Evolutionary conservation across 805 yeast species (phyloP).

Genomic region (Cyberlindnera suaveolens): DNA sequence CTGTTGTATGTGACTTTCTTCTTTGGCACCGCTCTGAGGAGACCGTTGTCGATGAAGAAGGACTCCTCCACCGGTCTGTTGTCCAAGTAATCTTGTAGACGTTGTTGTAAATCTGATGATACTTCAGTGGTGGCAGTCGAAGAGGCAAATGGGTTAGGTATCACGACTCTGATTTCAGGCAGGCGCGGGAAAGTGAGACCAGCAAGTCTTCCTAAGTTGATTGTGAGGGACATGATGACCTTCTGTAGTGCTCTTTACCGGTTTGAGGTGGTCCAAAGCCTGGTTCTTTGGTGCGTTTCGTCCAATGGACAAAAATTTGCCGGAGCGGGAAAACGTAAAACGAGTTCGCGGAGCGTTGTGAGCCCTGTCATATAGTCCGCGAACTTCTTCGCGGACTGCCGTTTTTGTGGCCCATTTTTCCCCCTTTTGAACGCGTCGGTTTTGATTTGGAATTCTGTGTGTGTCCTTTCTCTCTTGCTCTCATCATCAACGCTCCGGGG

Average conservation of each 20-base stretch:
- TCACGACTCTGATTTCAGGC: conserved; percentile 20
- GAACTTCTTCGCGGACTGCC: too few relatives aligned
- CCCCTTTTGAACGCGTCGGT: conserved; percentile 9
- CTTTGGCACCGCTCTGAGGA: conserved; percentile 86
- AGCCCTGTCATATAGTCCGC: too few relatives aligned
- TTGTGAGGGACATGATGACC: conserved; percentile 15
- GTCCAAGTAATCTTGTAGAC: conserved; percentile 26
- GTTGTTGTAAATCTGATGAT: conserved; percentile 9
- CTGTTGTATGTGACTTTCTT: conserved; percentile 85
- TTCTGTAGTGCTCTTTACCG: too few relatives aligned
- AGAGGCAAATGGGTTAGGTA: conserved; percentile 19
- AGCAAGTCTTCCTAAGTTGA: conserved; percentile 16
- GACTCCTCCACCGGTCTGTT: conserved; percentile 25
- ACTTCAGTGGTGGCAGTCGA: conserved; percentile 3
- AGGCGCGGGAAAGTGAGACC: conserved; percentile 19
- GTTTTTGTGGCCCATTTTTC: not conserved
- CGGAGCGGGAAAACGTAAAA: too few relatives aligned
- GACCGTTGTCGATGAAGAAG: conserved; percentile 57
- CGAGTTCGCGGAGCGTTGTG: too few relatives aligned
- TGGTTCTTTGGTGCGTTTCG: too few relatives aligned
- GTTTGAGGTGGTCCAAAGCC: too few relatives aligned
- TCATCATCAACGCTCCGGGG: conserved; percentile 4
- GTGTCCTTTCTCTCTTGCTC: not conserved
- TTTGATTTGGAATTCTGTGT: conserved; percentile 14
- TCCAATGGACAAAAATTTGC: too few relatives aligned